Conservation (phyloP, 306 rosid genomes). For the Psophocarpus tetragonolobus region DNA sequence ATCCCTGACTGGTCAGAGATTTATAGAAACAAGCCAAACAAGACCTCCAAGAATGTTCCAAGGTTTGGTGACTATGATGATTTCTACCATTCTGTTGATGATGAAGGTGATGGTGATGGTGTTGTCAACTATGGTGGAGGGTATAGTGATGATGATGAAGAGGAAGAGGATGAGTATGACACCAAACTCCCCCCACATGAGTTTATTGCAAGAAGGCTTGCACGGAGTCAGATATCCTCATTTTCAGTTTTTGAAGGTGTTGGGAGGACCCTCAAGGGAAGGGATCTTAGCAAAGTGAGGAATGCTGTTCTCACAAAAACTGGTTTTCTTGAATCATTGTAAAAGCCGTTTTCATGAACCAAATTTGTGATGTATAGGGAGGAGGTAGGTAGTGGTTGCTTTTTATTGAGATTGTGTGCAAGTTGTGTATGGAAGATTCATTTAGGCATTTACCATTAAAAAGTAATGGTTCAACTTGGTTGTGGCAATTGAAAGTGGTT, state of each 20-base stretch:
- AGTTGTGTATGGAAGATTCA: conserved; percentile 13
- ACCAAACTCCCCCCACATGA: conserved; percentile 81
- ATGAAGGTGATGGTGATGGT: conserved; percentile 11
- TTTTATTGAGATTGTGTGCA: conserved; percentile 31
- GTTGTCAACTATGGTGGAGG: conserved; percentile 5
- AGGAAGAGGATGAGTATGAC: conserved; percentile 43
- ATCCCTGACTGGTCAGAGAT: conserved; percentile 74
- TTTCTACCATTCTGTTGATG: conserved; percentile 12
- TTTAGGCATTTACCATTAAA: conserved; percentile 22
- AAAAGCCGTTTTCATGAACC: conserved; percentile 2
- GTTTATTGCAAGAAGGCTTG: conserved; percentile 76
- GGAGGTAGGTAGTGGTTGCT: conserved; percentile 18
- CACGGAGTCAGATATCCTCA: conserved; percentile 78
- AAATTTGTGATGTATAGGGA: conserved; percentile 33
- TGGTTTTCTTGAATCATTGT: conserved; percentile 83
- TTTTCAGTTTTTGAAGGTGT: conserved; percentile 93
- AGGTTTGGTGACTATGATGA: conserved; percentile 40
- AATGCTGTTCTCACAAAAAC: conserved; percentile 76
- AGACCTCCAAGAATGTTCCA: conserved; percentile 37
- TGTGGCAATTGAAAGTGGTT: background rate
- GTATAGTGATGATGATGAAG: conserved; percentile 40
- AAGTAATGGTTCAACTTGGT: conserved; percentile 18
- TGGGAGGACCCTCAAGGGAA: conserved; percentile 94
- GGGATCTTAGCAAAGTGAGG: conserved; percentile 89
- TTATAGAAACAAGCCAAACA: conserved; percentile 44